Conservation (phyloP, 2,329 filamentous ascomycete species). For the Beauveria bassiana region DNA sequence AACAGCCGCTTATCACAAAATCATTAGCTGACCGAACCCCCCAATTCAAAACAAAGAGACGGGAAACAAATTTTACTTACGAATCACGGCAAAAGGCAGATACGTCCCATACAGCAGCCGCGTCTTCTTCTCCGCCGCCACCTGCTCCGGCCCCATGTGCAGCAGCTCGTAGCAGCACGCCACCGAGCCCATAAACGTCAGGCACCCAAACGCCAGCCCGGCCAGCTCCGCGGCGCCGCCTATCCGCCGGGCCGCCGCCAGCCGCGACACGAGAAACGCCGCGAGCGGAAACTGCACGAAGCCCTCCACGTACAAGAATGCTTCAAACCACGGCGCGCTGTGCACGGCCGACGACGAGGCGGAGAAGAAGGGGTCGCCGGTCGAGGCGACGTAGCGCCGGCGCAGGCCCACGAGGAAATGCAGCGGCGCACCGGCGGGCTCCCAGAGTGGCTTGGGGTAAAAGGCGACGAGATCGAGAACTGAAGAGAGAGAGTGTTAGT, state of each 20-base stretch:
- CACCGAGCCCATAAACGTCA: constrained; percentile 43
- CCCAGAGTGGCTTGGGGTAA: constrained; percentile 42
- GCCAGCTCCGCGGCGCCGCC: constrained; percentile 39
- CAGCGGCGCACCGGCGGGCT: constrained; percentile 33
- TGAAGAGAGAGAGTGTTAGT: constrained; percentile 17
- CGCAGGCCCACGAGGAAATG: constrained; percentile 40
- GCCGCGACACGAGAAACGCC: constrained; percentile 36
- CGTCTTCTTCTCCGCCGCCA: constrained; percentile 36
- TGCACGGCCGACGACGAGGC: constrained; percentile 23
- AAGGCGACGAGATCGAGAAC: constrained; percentile 47
- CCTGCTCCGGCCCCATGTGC: constrained; percentile 39
- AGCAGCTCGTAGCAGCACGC: constrained; percentile 43
- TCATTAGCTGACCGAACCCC: background rate
- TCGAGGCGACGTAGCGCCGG: constrained; percentile 36
- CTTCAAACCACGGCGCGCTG: constrained; percentile 41
- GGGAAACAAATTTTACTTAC: constrained; percentile 31
- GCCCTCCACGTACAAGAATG: constrained; percentile 43
- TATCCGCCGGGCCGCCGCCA: constrained; percentile 28
- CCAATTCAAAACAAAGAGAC: background rate
- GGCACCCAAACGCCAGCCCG: constrained; percentile 41
- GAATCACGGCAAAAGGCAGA: constrained; percentile 42
- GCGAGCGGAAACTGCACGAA: constrained; percentile 43
- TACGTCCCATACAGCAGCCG: constrained; percentile 42
- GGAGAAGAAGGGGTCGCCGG: constrained; percentile 47
- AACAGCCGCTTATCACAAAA: constrained; percentile 36